Base-by-base conservation (phyloP, 805 yeast species). In the Suhomyces pyralidae region DNA sequence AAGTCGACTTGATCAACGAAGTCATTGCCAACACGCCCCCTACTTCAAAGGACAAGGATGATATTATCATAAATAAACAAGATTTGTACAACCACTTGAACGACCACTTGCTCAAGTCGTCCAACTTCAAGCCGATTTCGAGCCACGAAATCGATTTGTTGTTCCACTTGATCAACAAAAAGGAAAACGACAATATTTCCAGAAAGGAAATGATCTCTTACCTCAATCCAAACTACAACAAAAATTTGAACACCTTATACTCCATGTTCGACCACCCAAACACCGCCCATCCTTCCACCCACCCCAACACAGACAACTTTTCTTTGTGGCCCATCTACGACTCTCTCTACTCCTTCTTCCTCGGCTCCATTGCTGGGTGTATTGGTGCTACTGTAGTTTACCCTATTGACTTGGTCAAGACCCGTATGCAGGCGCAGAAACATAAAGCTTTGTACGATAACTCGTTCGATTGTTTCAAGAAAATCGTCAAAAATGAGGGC, bases 351-450 rank as follows among this genome's bases (percentile, higher is more conserved):
- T 90, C 96, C 54, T 93, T 93, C 70, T 74, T 88, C 28, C 76
- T 93, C 54, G 99, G 99, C 15, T 90, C 97, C 3, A 80, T 92
- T 48, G 98, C 99, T 30, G 99, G 99, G 54, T 94, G 97, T 61
- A 84, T 93, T 70, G 99, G 99, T 56, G 97, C 99, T n/a, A 90
- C 97, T 5, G 89, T 88, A 14, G 99, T 93, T 44, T 93, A 93
- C 68, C 99, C 99, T 30, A 94, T 94, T 59, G 99, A 93, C 72
- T 78, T 94, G 67, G 91, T 93, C 58, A 93, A 93, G 74, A 93
- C 99, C 5, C 83, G 98, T 69, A 90, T 93, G 96, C 99, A 93
- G 74, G 96, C 96, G 55, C 98, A 93, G 74, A 82, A 90, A 58
- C 82, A 83, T 55, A 77, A 81, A 48, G 73, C 85, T 1, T 73